Evolutionary conservation across 768 basidiomycete species (phyloP).

Genomic region (Leucocoprinus leucothites): DNA sequence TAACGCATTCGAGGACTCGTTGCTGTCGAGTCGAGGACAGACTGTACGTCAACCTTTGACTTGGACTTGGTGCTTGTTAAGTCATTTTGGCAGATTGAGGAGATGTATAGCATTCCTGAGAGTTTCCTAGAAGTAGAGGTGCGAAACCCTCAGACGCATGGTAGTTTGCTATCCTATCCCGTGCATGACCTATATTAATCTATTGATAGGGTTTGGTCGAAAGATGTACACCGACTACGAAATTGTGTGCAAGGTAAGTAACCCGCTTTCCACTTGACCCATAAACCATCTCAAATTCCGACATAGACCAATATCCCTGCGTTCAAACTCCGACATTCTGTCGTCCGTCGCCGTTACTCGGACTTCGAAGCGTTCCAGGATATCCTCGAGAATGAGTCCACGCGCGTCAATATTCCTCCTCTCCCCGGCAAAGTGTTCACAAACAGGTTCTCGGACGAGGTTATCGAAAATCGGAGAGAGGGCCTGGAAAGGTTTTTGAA

Average conservation of each 20-base stretch:
- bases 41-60: constrained; percentile 44
- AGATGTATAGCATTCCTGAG: constrained; percentile 98
- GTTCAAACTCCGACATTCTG: constrained; percentile 93
- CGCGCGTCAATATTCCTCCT: constrained; percentile 95
- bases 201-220: constrained; percentile 75
- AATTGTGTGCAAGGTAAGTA: constrained; percentile 87
- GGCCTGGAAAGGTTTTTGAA: constrained; percentile 94
- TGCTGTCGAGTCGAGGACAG: constrained; percentile 50
- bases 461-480: constrained; percentile 89
- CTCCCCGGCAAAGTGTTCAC: constrained; percentile 99
- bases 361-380: constrained; percentile 98
- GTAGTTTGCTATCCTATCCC: constrained; percentile 37
- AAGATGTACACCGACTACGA: constrained; percentile 99
- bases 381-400: constrained; percentile 94
- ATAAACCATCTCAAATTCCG: not conserved
- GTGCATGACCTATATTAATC: not conserved
- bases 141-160: constrained; percentile 94
- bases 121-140: constrained; percentile 98
- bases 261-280: not conserved
- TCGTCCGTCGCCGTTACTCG: constrained; percentile 85
- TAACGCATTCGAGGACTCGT: constrained; percentile 50
- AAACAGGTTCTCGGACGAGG: constrained; percentile 96
- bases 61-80: not conserved
- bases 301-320: constrained; percentile 97
- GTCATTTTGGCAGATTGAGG: constrained; percentile 68